Evolutionary conservation across 2,329 filamentous ascomycete species (phyloP).

Genomic region (Rhytidhysteron rufulum): DNA sequence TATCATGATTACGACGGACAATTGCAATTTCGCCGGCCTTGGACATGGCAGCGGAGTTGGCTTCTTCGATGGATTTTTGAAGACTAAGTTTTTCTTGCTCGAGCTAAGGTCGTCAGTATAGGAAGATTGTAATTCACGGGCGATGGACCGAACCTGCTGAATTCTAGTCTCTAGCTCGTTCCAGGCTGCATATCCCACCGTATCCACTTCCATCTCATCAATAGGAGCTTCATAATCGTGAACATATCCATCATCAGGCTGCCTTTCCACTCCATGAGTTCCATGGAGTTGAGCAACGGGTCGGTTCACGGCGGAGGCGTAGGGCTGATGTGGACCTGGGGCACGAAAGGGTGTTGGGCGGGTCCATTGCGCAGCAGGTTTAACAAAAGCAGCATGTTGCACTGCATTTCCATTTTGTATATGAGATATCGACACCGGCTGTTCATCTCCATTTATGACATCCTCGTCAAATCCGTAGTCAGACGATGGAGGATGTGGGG

Average conservation of each 20-base stretch:
- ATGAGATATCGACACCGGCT: constrained; percentile 2
- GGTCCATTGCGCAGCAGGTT: neutral
- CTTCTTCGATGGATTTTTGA: constrained; percentile 38
- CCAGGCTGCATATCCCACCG: no score
- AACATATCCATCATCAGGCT: neutral
- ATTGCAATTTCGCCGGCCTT: constrained; percentile 72
- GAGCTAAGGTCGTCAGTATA: constrained; percentile 30
- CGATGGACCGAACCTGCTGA: constrained; percentile 29
- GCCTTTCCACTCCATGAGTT: neutral
- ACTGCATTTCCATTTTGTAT: neutral
- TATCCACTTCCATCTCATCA: constrained; percentile 17
- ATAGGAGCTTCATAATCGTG: constrained; percentile 2
- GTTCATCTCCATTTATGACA: constrained; percentile 44
- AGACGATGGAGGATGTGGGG: constrained; percentile 10
- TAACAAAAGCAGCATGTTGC: neutral
- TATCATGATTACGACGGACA: constrained; percentile 66
- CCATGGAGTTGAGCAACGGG: neutral
- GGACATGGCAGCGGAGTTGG: constrained; percentile 50
- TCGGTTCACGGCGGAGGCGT: constrained; percentile 1
- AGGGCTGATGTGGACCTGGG: constrained; percentile 4
- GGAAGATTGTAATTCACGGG: neutral
- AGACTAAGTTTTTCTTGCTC: constrained; percentile 41
- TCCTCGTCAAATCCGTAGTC: constrained; percentile 47
- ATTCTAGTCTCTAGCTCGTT: constrained; percentile 39
- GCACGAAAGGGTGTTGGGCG: neutral